Evolutionary conservation across 495 filamentous ascomycete genomes (phyloP).

Genomic region (Penicillium tannophilum): DNA sequence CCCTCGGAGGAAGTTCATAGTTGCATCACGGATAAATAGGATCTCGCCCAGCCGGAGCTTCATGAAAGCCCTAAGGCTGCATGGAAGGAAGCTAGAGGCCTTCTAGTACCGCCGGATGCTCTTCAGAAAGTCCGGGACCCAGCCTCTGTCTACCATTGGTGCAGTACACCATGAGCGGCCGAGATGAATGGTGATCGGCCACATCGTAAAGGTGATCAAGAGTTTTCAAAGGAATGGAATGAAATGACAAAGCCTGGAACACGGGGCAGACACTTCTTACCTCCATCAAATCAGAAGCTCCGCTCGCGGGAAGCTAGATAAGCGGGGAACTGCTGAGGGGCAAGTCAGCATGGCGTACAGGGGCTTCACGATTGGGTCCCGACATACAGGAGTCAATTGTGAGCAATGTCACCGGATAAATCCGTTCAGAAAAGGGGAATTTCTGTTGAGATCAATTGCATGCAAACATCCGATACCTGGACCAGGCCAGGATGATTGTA

Average conservation of each 20-base stretch:
- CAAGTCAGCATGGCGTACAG: background rate
- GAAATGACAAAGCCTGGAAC: slow-evolving; percentile 2
- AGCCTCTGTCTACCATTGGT: slow-evolving; percentile 29
- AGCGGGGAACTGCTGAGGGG: slow-evolving; percentile 8
- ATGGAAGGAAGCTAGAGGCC: slow-evolving; percentile 4
- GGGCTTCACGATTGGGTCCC: background rate
- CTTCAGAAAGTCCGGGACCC: slow-evolving; percentile 14
- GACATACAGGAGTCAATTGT: slow-evolving; percentile 9
- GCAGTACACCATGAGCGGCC: slow-evolving; percentile 7
- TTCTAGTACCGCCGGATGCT: slow-evolving; percentile 11
- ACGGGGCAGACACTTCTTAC: slow-evolving; percentile 13
- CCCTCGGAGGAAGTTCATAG: background rate
- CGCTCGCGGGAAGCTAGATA: slow-evolving; percentile 1
- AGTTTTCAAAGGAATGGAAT: background rate
- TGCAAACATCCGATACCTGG: slow-evolving; percentile 21
- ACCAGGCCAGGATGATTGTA: slow-evolving; percentile 10
- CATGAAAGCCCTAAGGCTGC: slow-evolving; percentile 8
- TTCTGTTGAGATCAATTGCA: slow-evolving; percentile 8
- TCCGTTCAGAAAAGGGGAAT: slow-evolving; percentile 1
- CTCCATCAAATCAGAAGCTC: slow-evolving; percentile 15
- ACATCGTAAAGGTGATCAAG: background rate
- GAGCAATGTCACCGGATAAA: slow-evolving; percentile 6
- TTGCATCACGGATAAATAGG: background rate
- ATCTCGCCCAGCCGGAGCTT: background rate
- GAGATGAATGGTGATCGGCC: background rate